These are phyloP conservation scores for Fraxinus latifolia DNA, from an alignment of 305 asterid species.

Conservation along the genomic window DNA sequence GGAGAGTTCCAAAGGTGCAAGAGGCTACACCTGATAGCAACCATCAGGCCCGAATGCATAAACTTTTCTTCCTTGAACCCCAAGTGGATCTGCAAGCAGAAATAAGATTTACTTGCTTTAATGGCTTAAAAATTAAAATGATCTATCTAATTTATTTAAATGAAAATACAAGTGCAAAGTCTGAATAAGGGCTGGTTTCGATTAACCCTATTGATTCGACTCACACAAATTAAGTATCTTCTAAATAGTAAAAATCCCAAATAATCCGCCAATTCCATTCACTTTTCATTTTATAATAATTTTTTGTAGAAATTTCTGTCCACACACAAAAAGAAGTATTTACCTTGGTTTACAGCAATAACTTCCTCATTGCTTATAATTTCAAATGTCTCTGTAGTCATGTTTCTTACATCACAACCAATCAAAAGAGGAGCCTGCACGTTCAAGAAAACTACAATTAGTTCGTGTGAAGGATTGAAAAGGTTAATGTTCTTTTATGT, in stretches of 20 bases:
- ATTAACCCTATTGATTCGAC: not conserved
- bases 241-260: not conserved
- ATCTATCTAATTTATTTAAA: not conserved
- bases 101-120: not conserved
- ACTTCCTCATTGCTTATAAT: constrained; percentile 78
- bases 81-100: constrained; percentile 62
- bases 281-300: not conserved
- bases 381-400: constrained; percentile 64
- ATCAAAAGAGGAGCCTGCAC: constrained; percentile 81
- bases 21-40: constrained; percentile 55
- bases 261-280: not conserved
- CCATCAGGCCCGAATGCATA: constrained; percentile 50
- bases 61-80: constrained; percentile 91
- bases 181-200: not conserved
- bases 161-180: not conserved
- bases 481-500: not conserved
- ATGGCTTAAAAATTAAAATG: not conserved
- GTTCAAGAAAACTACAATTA: constrained; percentile 10
- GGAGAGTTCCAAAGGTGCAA: not conserved
- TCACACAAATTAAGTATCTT: not conserved
- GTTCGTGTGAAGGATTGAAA: not conserved
- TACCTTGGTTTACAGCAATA: constrained; percentile 87
- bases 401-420: constrained; percentile 89
- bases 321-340: constrained; percentile 1
- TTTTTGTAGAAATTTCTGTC: not conserved